These are phyloP conservation scores for Solanum pimpinellifolium DNA, from an alignment of 257 asterid genomes.

Conservation along the genomic window DNA sequence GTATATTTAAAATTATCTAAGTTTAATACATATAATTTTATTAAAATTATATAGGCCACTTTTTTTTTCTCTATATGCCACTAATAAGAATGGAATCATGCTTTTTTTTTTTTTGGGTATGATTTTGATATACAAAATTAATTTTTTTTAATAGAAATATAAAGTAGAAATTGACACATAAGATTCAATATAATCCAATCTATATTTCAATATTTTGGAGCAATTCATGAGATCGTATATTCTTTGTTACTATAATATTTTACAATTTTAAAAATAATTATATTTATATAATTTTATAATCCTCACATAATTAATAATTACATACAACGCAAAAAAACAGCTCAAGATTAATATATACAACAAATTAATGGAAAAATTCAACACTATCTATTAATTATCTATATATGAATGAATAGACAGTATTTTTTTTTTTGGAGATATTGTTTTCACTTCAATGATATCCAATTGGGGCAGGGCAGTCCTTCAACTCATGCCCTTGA, in stretches of 20 bases:
- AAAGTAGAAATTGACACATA: no score
- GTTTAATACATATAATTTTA: no score
- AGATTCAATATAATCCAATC: no score
- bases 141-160: no score
- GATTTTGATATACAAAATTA: no score
- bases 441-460: slow-evolving; percentile 15
- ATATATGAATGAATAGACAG: background rate
- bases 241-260: background rate
- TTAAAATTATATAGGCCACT: background rate
- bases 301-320: background rate
- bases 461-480: slow-evolving; percentile 40
- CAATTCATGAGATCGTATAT: no score
- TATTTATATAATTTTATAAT: no score
- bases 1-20: no score
- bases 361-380: background rate
- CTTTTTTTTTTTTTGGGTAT: no score
- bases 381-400: background rate
- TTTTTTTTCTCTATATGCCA: background rate
- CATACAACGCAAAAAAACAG: background rate
- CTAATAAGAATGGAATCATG: no score
- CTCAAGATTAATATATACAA: background rate
- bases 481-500: slow-evolving; percentile 39
- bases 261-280: background rate
- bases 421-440: background rate
- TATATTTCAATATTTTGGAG: no score